Evolutionary conservation across 768 basidiomycete species (phyloP).

Genomic region (Russula sp.): DNA sequence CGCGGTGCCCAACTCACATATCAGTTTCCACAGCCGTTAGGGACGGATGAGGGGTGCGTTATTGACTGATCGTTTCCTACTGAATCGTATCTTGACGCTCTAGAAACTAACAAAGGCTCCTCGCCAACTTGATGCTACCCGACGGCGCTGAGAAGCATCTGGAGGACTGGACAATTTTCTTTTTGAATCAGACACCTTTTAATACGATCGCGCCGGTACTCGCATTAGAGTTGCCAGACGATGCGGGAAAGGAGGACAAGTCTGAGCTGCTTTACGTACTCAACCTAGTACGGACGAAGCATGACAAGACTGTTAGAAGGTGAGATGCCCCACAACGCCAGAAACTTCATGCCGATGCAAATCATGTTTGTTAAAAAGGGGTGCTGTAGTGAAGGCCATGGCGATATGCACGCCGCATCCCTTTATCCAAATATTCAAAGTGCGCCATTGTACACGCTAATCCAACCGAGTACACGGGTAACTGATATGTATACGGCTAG

Average conservation of each 20-base stretch:
- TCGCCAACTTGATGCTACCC: constrained; percentile 97
- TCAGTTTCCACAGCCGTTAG: constrained; percentile 92
- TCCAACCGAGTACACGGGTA: neutral
- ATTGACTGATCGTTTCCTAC: neutral
- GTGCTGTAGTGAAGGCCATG: constrained; percentile 89
- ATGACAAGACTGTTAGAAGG: constrained; percentile 78
- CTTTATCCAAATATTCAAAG: constrained; percentile 95
- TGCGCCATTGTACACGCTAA: constrained; percentile 26
- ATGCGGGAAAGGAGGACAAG: constrained; percentile 25
- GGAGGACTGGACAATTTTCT: constrained; percentile 99
- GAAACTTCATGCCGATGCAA: neutral
- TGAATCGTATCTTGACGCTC: neutral
- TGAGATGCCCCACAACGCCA: constrained; percentile 29
- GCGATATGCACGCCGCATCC: constrained; percentile 91
- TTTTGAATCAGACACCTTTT: constrained; percentile 88
- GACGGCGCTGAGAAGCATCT: constrained; percentile 93
- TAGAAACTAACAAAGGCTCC: constrained; percentile 44
- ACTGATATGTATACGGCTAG: constrained; percentile 35
- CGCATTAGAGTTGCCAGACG: constrained; percentile 50
- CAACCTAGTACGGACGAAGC: constrained; percentile 86
- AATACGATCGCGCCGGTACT: constrained; percentile 82
- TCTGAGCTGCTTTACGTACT: constrained; percentile 74
- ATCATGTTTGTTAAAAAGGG: constrained; percentile 46
- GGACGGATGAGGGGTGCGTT: constrained; percentile 86
- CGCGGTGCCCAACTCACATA: constrained; percentile 90